Evolutionary conservation across 2,329 filamentous ascomycete genomes (phyloP), one percentile per base, ranked within the genome.

Genomic region (Penicillium sp.): DNA sequence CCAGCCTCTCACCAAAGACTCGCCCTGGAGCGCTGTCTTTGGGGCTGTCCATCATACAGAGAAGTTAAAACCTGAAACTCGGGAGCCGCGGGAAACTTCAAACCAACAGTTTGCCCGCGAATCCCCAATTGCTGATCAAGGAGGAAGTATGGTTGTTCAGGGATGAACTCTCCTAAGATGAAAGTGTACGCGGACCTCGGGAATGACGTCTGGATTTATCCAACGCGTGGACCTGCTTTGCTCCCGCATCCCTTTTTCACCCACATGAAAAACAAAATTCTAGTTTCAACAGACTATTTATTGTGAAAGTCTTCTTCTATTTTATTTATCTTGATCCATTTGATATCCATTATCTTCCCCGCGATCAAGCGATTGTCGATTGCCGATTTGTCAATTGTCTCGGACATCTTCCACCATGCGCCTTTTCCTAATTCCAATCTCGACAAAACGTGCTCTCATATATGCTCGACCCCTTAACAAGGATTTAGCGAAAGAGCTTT

Each of bases 381-480:
- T 31, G 21, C 29, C 29, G 13, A 40, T 21, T 40, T 40, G 19
- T 52, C 38, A 5, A 49, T 55, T 49, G 27, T 42, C 23, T 33
- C 13, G 25, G 31, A 29, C 15, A 37, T 35, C n/a, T 9, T 31
- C 29, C 43, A 40, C 53, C 60, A 97, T 99, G 94, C 90, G 92
- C 74, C 84, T 99, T 76, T 96, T 92, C 78, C 87, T 99, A 63
- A 85, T 99, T 57, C 94, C 94, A 62, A 89, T 99, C 69, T 96
- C 93, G 59, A 96, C 92, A 65, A 86, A 90, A 71, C 89, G 93
- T 70, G 93, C 91, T 51, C 86, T 99, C 62, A 86, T 99, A 69
- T 97, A 96, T 81, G 95, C 91, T 77, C 90, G 96, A 72, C 88
- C 89, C 63, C 79, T 90, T 62, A 82, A 86, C 69, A 77, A 81